These are phyloP conservation scores for Mycena pura DNA, from an alignment of 768 basidiomycete species.

Conservation along the genomic window DNA sequence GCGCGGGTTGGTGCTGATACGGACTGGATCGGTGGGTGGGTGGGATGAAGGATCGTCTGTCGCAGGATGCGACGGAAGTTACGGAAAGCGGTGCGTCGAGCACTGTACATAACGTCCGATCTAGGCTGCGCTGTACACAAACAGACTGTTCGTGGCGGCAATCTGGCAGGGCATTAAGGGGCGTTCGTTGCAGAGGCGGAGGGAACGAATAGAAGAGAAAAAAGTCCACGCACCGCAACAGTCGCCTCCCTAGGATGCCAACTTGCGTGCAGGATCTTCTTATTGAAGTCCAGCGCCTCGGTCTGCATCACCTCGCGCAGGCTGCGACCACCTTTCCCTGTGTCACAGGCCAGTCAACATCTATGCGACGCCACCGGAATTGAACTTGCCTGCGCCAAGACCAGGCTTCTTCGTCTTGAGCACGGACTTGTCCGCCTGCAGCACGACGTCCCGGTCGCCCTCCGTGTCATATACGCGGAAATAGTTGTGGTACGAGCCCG, in stretches of 20 bases:
- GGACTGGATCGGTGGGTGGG: no score
- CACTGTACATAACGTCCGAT: no score
- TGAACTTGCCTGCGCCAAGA: background rate
- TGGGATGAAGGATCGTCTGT: no score
- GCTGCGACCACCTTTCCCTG: conserved; percentile 68
- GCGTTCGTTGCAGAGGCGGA: conserved; percentile 3
- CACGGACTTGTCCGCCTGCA: conserved; percentile 99
- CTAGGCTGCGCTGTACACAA: conserved; percentile 77
- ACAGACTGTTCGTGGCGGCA: conserved; percentile 96
- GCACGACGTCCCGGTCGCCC: conserved; percentile 81
- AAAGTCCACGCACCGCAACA: conserved; percentile 76
- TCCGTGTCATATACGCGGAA: conserved; percentile 99
- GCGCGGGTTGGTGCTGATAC: no score
- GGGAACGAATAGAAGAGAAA: background rate
- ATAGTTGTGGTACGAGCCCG: conserved; percentile 99
- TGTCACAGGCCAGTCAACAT: no score
- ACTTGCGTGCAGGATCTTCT: conserved; percentile 94
- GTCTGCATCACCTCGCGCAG: conserved; percentile 87
- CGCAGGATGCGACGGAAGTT: no score
- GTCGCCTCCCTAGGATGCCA: conserved; percentile 99
- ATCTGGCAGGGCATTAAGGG: conserved; percentile 57
- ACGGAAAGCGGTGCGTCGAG: no score
- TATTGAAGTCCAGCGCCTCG: conserved; percentile 90
- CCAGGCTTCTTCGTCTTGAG: conserved; percentile 96
- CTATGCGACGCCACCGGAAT: no score